phyloP scores from a whole-genome alignment of 2,329 filamentous ascomycete species.

The Paracorniculantispora psalliotae region DNA sequence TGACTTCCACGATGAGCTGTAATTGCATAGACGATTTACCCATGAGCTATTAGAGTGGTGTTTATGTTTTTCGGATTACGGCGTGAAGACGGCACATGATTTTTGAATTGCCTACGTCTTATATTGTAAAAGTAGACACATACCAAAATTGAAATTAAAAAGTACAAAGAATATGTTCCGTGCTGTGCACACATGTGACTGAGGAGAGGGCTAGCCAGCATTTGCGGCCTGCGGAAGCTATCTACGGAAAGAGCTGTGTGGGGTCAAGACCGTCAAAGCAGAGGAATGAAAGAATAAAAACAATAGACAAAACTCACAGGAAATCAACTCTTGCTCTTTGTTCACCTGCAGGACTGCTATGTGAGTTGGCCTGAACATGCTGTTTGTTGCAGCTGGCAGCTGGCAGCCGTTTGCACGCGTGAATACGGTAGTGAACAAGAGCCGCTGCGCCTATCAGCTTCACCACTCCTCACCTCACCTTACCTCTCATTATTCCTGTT shows the following conservation, averaged over 20 bases:
- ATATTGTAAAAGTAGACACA: slow-evolving; percentile 27
- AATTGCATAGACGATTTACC: slow-evolving; percentile 39
- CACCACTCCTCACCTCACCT: not conserved
- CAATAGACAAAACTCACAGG: not conserved
- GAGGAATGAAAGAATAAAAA: no score
- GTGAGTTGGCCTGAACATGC: not conserved
- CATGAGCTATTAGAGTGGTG: slow-evolving; percentile 14
- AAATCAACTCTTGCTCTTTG: no score
- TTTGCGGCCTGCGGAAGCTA: no score
- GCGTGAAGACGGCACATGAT: slow-evolving; percentile 10
- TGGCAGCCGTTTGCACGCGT: slow-evolving; percentile 1
- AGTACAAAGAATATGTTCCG: not conserved
- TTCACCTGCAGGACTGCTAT: not conserved
- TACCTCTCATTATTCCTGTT: not conserved
- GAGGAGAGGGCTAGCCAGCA: no score
- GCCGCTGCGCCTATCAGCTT: no score
- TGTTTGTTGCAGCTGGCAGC: not conserved
- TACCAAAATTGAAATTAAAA: slow-evolving; percentile 15
- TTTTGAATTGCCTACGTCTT: slow-evolving; percentile 18
- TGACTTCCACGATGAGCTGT: slow-evolving; percentile 74
- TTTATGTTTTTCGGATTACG: slow-evolving; percentile 12
- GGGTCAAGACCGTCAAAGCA: no score
- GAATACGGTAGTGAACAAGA: no score
- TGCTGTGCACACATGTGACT: no score
- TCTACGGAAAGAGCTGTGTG: no score